Conservation (phyloP, 1,284 basidiomycete genomes). For the Cystobasidium slooffiae region DNA sequence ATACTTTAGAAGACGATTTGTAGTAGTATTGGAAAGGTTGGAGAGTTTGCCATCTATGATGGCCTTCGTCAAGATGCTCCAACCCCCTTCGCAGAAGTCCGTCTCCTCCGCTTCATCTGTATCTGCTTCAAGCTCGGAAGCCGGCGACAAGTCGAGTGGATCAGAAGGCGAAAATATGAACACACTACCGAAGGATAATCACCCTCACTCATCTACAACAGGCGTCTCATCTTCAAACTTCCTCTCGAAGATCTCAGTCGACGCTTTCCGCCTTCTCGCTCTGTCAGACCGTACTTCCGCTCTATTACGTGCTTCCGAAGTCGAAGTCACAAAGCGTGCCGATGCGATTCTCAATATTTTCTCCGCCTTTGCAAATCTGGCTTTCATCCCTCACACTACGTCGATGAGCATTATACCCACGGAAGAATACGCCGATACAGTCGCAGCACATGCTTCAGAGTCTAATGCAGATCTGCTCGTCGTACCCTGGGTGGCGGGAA, state of each 20-base stretch:
- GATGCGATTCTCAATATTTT: slow-evolving; percentile 82
- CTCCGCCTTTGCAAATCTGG: slow-evolving; percentile 76
- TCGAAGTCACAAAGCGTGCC: slow-evolving; percentile 68
- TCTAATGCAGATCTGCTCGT: slow-evolving; percentile 73
- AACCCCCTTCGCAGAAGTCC: slow-evolving; percentile 48
- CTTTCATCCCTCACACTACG: slow-evolving; percentile 68
- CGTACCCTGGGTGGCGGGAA: slow-evolving; percentile 72
- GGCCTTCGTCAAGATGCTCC: slow-evolving; percentile 62
- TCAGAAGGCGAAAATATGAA: neutral
- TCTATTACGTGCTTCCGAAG: slow-evolving; percentile 77
- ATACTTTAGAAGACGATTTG: slow-evolving; percentile 65
- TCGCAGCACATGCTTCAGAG: slow-evolving; percentile 69
- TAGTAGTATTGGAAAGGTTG: slow-evolving; percentile 86
- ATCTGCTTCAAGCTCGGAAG: neutral
- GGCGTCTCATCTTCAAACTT: neutral
- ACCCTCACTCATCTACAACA: neutral
- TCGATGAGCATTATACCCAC: slow-evolving; percentile 69
- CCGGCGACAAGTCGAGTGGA: neutral
- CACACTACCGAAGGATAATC: neutral
- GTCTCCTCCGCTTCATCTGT: slow-evolving; percentile 1
- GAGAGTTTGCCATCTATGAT: slow-evolving; percentile 73
- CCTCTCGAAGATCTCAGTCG: slow-evolving; percentile 57
- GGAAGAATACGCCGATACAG: slow-evolving; percentile 71
- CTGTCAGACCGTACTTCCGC: slow-evolving; percentile 84
- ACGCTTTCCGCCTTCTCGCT: slow-evolving; percentile 84